These are phyloP conservation scores for Talinum fruticosum DNA, from an alignment of 148 eudicot genomes.

Conservation along the genomic window DNA sequence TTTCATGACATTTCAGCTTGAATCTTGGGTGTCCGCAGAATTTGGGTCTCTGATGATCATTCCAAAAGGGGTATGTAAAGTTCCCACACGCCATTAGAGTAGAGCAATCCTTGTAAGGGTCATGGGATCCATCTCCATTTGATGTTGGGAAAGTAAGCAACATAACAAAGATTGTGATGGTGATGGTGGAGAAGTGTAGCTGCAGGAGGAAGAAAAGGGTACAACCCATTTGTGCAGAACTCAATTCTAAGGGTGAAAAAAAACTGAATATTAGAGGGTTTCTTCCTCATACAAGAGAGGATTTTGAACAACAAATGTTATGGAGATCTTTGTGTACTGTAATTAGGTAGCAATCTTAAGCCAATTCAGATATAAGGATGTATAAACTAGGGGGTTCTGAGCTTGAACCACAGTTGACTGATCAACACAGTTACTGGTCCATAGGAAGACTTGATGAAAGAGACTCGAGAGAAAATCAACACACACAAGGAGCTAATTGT, in stretches of 20 bases:
- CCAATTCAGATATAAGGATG: background rate
- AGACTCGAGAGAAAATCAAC: background rate
- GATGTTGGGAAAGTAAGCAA: background rate
- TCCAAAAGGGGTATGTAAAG: background rate
- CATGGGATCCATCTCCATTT: background rate
- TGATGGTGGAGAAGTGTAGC: background rate
- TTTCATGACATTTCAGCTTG: background rate
- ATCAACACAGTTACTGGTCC: background rate
- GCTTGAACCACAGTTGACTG: background rate
- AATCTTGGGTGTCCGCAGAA: background rate
- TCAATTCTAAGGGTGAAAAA: background rate
- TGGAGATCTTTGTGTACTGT: background rate
- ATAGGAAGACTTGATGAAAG: background rate
- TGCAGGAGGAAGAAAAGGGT: background rate
- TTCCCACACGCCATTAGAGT: background rate
- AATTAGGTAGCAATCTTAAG: no score
- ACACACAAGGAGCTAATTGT: background rate
- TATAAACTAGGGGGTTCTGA: background rate
- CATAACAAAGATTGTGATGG: background rate
- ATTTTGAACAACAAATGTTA: background rate
- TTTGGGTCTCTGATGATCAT: background rate
- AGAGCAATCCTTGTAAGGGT: background rate
- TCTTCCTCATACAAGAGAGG: background rate
- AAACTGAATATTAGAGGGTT: background rate
- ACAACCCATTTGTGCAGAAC: background rate